These are phyloP conservation scores for Fusarium stilboides DNA, from an alignment of 2,329 filamentous ascomycete species.

Conservation along the genomic window DNA sequence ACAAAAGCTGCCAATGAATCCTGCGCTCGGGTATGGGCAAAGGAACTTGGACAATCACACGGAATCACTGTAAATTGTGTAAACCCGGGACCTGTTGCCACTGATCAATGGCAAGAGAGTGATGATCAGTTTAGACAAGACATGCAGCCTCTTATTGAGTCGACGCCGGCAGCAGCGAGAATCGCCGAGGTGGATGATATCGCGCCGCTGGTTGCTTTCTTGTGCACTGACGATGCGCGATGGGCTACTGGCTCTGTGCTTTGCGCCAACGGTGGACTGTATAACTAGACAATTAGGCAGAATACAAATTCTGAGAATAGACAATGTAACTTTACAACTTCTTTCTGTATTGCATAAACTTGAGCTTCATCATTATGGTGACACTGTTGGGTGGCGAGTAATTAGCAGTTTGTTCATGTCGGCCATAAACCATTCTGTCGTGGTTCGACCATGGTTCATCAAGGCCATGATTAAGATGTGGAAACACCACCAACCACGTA, in stretches of 20 bases:
- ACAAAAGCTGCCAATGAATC: slow-evolving; percentile 54
- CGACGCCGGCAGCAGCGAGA: slow-evolving; percentile 51
- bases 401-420: too few species aligned
- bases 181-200: slow-evolving; percentile 53
- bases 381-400: too few species aligned
- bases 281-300: slow-evolving; percentile 13
- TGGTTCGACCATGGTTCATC: too few species aligned
- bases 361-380: too few species aligned
- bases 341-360: too few species aligned
- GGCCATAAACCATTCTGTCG: too few species aligned
- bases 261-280: slow-evolving; percentile 50
- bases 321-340: too few species aligned
- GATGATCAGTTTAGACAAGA: slow-evolving; percentile 50
- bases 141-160: slow-evolving; percentile 53
- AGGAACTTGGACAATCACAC: slow-evolving; percentile 51
- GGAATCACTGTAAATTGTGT: slow-evolving; percentile 52
- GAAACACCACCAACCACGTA: too few species aligned
- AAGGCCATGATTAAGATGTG: too few species aligned
- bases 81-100: slow-evolving; percentile 51
- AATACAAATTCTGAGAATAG: too few species aligned
- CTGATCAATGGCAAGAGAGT: slow-evolving; percentile 47
- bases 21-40: slow-evolving; percentile 51
- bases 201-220: slow-evolving; percentile 52
- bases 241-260: slow-evolving; percentile 53
- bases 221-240: slow-evolving; percentile 49